phyloP scores from a whole-genome alignment of 2,329 filamentous ascomycete genomes.

The Cordyceps pruinosa region DNA sequence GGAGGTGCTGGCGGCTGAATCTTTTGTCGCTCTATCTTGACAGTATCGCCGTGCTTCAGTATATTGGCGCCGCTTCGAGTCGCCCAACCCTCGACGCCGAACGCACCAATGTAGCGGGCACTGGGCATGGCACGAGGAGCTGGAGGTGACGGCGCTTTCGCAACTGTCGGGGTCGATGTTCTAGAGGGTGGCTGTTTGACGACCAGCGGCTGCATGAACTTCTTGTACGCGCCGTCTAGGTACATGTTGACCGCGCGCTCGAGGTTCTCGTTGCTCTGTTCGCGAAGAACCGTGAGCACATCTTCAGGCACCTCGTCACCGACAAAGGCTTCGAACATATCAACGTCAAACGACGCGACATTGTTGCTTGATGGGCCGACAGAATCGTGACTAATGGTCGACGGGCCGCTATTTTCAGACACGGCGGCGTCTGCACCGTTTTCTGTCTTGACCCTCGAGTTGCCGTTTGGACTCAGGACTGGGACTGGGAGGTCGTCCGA shows the following conservation, averaged over 20 bases:
- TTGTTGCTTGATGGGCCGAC: slow-evolving; percentile 20
- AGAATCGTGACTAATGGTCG: not conserved
- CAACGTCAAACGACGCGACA: slow-evolving; percentile 44
- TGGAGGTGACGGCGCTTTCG: slow-evolving; percentile 13
- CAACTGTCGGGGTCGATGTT: slow-evolving; percentile 1
- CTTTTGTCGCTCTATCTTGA: slow-evolving; percentile 81
- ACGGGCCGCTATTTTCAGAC: slow-evolving; percentile 7
- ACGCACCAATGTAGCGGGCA: slow-evolving; percentile 75
- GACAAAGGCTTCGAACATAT: slow-evolving; percentile 52
- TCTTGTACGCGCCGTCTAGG: slow-evolving; percentile 62
- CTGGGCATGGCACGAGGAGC: slow-evolving; percentile 27
- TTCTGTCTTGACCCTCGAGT: slow-evolving; percentile 10
- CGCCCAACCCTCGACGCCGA: slow-evolving; percentile 87
- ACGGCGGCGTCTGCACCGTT: slow-evolving; percentile 12
- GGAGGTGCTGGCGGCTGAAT: slow-evolving; percentile 51
- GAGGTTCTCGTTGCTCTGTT: slow-evolving; percentile 49
- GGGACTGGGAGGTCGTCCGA: slow-evolving; percentile 23
- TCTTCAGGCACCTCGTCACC: slow-evolving; percentile 48
- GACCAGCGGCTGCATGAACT: slow-evolving; percentile 22
- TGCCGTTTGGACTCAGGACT: not conserved
- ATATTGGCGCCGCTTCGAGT: slow-evolving; percentile 73
- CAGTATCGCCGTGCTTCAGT: slow-evolving; percentile 72
- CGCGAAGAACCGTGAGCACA: slow-evolving; percentile 42
- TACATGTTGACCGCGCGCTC: slow-evolving; percentile 63
- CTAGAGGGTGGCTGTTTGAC: not conserved